A percentile compares a stretch with the other conserved stretches of the same genome.
Evolutionary conservation across 306 rosid species (phyloP).

Genomic region (Glycyrrhiza uralensis): DNA sequence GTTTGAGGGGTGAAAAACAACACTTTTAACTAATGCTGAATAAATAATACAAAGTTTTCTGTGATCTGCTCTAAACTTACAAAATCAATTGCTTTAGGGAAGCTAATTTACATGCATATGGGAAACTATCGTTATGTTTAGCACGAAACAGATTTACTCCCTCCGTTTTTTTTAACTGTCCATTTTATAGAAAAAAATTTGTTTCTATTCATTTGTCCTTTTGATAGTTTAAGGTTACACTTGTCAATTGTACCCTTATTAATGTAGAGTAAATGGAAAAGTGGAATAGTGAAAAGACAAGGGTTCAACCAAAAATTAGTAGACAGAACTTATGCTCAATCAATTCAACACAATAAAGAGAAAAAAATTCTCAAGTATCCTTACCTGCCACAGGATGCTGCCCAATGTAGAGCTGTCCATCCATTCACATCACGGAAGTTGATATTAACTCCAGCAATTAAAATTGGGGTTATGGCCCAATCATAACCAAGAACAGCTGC

Average conservation of each 20-base stretch:
- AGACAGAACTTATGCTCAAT: constrained; percentile 3
- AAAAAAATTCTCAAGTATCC: neutral
- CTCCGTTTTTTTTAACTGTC: too few species aligned
- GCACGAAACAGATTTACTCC: too few species aligned
- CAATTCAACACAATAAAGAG: neutral
- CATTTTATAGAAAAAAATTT: too few species aligned
- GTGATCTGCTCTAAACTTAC: constrained; percentile 15
- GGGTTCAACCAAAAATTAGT: constrained; percentile 16
- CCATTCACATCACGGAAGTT: constrained; percentile 87
- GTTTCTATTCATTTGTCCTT: too few species aligned
- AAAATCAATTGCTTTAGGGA: constrained; percentile 1
- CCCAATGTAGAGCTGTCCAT: constrained; percentile 96
- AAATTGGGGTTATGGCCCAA: constrained; percentile 75
- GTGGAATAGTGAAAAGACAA: too few species aligned
- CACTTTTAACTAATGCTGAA: neutral
- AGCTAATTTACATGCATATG: neutral
- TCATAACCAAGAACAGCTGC: constrained; percentile 80
- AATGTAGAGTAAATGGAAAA: too few species aligned
- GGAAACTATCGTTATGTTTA: neutral
- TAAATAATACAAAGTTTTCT: neutral
- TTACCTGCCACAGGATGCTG: constrained; percentile 87
- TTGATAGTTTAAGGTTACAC: too few species aligned
- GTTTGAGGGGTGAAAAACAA: neutral
- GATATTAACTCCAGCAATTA: constrained; percentile 70
- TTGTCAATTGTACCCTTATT: too few species aligned